Evolutionary conservation across 176 grass and related monocot species (phyloP), one percentile per base, ranked within the genome.

Genomic region (Phragmites australis): DNA sequence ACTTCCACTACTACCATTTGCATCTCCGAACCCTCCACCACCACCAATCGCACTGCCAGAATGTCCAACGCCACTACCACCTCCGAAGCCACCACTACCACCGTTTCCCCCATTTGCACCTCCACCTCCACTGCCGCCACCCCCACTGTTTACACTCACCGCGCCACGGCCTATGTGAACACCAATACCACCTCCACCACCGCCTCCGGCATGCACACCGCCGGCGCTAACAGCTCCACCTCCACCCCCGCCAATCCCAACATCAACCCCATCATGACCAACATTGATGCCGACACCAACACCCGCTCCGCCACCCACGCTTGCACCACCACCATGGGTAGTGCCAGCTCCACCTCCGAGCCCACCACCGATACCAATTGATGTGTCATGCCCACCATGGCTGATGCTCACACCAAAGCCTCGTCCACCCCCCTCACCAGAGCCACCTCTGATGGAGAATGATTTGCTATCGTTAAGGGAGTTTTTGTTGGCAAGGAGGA

Each of bases 371-470:
- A 88, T 62, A 54, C 64, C 58, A 0, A 91, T 81, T 0, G 86
- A 76, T 1, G n/a, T 79, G 57, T 76, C 85, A 8, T 81, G 86
- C 1, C 81, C 49, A 0, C 75, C 75, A 34, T 74, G 89, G 72
- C 82, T 37, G 40, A 91, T 48, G 40, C 85, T 81, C 30, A 91
- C 62, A 3, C 89, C 89, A 2, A 88, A 88, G 7, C 89, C 89
- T 1, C 2, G 58, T 3, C 85, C 85, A 2, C 65, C 77, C 6
- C 81, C 85, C 32, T 60, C 14, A 10, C 57, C 78, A 5, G 29
- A 64, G 30, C n/a, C 60, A 16, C 53, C 76, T 60, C 25, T 68
- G 13, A 82, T 65, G 39, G 80, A 85, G 30, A 91, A 75, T 41
- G 72, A 78, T 18, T 88, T 72, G 58, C 57, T 88, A 3, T 82